A percentile compares a stretch with the other conserved stretches of the same genome.
Evolutionary conservation across 2,329 filamentous ascomycete genomes (phyloP).

Genomic region (Arthrobotrys conoides): DNA sequence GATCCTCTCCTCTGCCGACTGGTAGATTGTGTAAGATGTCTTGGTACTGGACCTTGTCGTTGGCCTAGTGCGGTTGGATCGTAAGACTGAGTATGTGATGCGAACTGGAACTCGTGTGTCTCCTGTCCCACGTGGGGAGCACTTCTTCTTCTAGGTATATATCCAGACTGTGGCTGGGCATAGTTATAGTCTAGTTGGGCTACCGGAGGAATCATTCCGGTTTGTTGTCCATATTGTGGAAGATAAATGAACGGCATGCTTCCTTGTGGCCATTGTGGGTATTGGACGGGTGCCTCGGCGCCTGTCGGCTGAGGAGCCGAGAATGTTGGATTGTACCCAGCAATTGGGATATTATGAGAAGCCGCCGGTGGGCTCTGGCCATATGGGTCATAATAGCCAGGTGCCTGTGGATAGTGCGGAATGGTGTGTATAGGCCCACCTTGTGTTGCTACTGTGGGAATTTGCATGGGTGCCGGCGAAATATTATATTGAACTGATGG

Average conservation of each 20-base stretch:
- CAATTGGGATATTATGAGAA: slow-evolving; percentile 42
- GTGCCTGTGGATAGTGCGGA: slow-evolving; percentile 43
- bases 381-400: slow-evolving; percentile 56
- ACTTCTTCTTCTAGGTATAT: slow-evolving; percentile 56
- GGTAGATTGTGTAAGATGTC: slow-evolving; percentile 43
- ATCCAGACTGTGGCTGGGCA: slow-evolving; percentile 31
- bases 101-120: slow-evolving; percentile 28
- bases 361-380: slow-evolving; percentile 49
- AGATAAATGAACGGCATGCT: slow-evolving; percentile 57
- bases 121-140: slow-evolving; percentile 51
- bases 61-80: slow-evolving; percentile 21
- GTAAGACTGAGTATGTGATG: slow-evolving; percentile 11
- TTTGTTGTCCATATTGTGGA: slow-evolving; percentile 55
- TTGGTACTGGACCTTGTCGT: slow-evolving; percentile 46
- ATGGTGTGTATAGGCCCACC: slow-evolving; percentile 40
- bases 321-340: slow-evolving; percentile 46
- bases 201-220: slow-evolving; percentile 46
- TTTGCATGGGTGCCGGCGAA: slow-evolving; percentile 52
- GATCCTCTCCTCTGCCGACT: slow-evolving; percentile 52
- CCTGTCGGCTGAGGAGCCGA: slow-evolving; percentile 30
- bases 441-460: slow-evolving; percentile 57
- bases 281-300: slow-evolving; percentile 36
- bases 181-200: slow-evolving; percentile 39
- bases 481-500: slow-evolving; percentile 51
- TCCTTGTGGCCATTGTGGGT: slow-evolving; percentile 57